Percentiles rank a stretch among this genome's conserved stretches.
Conservation (phyloP, 345 rosid genomes). For the Citrus hindsii region DNA sequence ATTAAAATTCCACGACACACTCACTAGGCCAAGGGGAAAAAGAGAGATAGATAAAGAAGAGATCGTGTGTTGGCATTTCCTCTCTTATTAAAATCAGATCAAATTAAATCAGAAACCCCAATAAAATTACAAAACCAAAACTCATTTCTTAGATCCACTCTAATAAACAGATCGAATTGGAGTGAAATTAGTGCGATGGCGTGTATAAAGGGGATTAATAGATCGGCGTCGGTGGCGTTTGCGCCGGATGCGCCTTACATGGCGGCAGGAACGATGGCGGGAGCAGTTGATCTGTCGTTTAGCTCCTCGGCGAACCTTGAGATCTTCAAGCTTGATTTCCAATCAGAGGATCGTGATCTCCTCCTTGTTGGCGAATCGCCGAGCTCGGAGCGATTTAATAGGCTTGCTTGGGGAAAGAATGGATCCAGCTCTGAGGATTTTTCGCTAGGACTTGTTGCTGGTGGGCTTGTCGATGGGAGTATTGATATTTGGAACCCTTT, state of each 20-base stretch:
- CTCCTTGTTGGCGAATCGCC: conserved; percentile 71
- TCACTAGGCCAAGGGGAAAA: neutral
- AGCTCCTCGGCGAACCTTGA: conserved; percentile 92
- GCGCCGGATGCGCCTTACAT: conserved; percentile 95
- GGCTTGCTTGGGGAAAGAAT: conserved; percentile 86
- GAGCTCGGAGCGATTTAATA: conserved; percentile 91
- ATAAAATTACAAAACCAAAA: neutral
- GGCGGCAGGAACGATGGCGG: conserved; percentile 99
- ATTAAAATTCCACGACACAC: neutral
- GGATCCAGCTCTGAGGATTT: conserved; percentile 86
- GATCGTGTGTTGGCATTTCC: neutral
- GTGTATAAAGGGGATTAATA: conserved; percentile 77
- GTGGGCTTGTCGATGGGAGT: conserved; percentile 91
- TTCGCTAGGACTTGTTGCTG: conserved; percentile 84
- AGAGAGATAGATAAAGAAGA: neutral
- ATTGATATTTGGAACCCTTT: conserved; percentile 90
- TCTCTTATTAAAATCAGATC: neutral
- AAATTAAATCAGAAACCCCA: neutral
- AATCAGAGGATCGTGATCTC: conserved; percentile 83
- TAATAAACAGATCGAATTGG: neutral
- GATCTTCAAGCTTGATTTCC: conserved; percentile 96
- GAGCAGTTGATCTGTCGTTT: conserved; percentile 94
- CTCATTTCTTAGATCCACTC: conserved; percentile 1
- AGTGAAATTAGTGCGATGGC: conserved; percentile 44
- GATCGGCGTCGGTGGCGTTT: conserved; percentile 96